Conservation (phyloP, 352 stramenopile genomes). For the Halophytophthora batemanensis region DNA sequence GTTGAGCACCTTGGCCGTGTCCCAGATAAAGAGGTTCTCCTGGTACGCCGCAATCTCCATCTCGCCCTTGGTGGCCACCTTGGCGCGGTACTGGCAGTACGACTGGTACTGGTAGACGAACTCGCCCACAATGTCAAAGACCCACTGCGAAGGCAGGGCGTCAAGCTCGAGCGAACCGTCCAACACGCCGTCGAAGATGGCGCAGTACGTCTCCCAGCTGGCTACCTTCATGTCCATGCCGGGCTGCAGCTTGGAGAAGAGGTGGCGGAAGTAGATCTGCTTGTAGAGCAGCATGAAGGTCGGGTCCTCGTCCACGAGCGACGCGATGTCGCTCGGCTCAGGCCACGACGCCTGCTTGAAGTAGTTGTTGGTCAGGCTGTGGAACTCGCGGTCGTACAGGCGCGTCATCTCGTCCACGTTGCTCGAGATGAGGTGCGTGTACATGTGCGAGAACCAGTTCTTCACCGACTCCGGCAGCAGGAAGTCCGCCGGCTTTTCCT, state of each 20-base stretch:
- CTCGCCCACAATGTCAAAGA: conserved; percentile 98
- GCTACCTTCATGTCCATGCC: conserved; percentile 89
- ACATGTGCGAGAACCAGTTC: conserved; percentile 87
- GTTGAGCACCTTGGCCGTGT: conserved; percentile 92
- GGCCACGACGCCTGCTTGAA: conserved; percentile 95
- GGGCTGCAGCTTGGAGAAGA: conserved; percentile 90
- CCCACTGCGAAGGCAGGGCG: conserved; percentile 93
- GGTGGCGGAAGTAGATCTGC: conserved; percentile 96
- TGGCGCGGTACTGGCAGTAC: conserved; percentile 95
- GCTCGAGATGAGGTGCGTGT: conserved; percentile 80
- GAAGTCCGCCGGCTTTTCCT: conserved; percentile 87
- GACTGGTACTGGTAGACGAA: conserved; percentile 99
- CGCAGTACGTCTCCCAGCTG: conserved; percentile 92
- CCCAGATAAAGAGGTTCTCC: conserved; percentile 92
- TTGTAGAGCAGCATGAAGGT: conserved; percentile 96
- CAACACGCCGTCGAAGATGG: conserved; percentile 94
- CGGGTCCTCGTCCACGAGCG: conserved; percentile 82
- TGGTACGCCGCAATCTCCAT: conserved; percentile 52
- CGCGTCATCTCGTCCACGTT: conserved; percentile 82
- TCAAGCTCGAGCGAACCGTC: conserved; percentile 79
- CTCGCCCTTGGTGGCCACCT: conserved; percentile 67
- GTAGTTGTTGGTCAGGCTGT: conserved; percentile 90
- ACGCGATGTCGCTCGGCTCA: conserved; percentile 79
- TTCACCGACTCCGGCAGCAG: conserved; percentile 85
- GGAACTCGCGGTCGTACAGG: conserved; percentile 88